Conservation (phyloP, 2,329 filamentous ascomycete genomes). For the Fusarium tuaranense region DNA sequence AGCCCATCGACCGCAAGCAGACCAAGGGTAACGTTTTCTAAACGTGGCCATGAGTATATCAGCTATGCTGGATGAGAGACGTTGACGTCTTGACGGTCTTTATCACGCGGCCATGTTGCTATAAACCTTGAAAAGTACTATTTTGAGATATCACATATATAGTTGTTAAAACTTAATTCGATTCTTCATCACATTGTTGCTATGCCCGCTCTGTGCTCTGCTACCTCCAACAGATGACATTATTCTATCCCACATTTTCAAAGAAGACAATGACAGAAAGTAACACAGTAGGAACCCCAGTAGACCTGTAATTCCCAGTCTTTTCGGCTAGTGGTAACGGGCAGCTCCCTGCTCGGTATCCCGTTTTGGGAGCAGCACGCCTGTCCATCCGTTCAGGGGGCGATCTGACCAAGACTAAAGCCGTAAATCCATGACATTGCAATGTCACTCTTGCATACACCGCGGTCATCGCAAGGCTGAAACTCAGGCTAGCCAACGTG, state of each 20-base stretch:
- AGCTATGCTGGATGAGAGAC: background rate
- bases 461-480: background rate
- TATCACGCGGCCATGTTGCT: background rate
- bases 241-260: background rate
- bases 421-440: background rate
- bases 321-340: background rate
- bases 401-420: background rate
- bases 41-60: background rate
- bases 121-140: background rate
- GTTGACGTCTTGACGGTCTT: background rate
- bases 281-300: background rate
- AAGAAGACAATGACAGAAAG: background rate
- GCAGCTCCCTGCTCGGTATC: background rate
- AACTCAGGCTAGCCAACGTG: background rate
- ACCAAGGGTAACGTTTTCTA: conserved; percentile 65
- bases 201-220: background rate
- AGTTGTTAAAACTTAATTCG: background rate
- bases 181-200: background rate
- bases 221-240: background rate
- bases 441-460: background rate
- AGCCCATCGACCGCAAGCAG: conserved; percentile 61
- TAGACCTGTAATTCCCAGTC: background rate
- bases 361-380: background rate
- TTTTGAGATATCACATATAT: background rate
- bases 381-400: background rate